A percentile compares a stretch with the other conserved stretches of the same genome.
These are phyloP conservation scores for Alnus glutinosa DNA, from an alignment of 306 rosid genomes.

Conservation along the genomic window DNA sequence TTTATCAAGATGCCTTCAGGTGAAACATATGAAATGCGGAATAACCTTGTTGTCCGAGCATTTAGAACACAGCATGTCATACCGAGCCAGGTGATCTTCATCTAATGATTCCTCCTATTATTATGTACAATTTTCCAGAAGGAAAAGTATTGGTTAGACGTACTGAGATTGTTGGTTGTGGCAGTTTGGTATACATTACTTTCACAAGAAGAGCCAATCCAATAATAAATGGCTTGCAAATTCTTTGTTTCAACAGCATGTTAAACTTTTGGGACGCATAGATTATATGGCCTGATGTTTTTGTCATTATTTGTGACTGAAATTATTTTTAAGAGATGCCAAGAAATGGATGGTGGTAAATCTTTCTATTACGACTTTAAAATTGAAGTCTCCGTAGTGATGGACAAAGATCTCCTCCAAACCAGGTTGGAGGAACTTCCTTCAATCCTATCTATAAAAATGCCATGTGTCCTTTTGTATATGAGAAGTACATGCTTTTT, in stretches of 20 bases:
- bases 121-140: neutral
- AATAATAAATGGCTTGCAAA: constrained; percentile 9
- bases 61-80: constrained; percentile 86
- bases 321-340: neutral
- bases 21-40: constrained; percentile 90
- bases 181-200: neutral
- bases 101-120: neutral
- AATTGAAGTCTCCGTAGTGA: neutral
- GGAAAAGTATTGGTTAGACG: neutral
- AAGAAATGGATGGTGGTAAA: neutral
- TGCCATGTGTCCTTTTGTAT: too few relatives aligned
- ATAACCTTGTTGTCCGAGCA: constrained; percentile 90
- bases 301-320: neutral
- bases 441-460: too few relatives aligned
- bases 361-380: neutral
- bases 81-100: constrained; percentile 82
- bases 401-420: too few relatives aligned
- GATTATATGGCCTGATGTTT: neutral
- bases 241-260: neutral
- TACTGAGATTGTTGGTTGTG: neutral
- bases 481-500: too few relatives aligned
- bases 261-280: neutral
- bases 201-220: neutral
- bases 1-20: constrained; percentile 54
- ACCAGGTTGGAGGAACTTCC: too few relatives aligned